Evolutionary conservation across 2,329 filamentous ascomycete genomes (phyloP).

Genomic region (Cadophora gregata): DNA sequence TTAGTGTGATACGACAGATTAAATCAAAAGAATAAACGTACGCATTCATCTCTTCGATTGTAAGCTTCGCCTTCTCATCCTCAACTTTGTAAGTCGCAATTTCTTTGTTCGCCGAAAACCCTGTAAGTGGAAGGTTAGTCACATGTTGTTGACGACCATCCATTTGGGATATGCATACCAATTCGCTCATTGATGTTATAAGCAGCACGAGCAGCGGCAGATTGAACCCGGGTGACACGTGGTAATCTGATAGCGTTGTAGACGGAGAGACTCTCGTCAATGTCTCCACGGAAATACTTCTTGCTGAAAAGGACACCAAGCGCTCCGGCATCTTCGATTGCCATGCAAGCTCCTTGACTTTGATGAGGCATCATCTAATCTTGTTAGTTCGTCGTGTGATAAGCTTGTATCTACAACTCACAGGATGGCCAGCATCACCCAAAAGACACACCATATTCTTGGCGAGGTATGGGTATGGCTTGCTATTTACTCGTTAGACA

Average conservation of each 20-base stretch:
- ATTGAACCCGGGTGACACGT: conserved; percentile 61
- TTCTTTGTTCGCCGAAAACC: conserved; percentile 65
- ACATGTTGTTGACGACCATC: neutral
- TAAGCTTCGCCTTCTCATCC: conserved; percentile 65
- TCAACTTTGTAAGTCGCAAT: conserved; percentile 65
- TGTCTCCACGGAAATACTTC: conserved; percentile 46
- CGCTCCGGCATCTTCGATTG: conserved; percentile 50
- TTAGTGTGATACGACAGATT: neutral
- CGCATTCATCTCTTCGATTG: conserved; percentile 73
- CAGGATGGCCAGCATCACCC: conserved; percentile 70
- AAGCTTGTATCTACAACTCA: neutral
- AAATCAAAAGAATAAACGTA: neutral
- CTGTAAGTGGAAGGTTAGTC: neutral
- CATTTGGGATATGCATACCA: conserved; percentile 43
- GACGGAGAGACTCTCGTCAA: conserved; percentile 53
- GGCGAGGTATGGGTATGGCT: conserved; percentile 62
- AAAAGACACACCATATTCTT: conserved; percentile 61
- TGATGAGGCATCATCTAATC: conserved; percentile 69
- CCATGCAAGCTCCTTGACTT: conserved; percentile 59
- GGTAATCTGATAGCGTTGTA: conserved; percentile 61
- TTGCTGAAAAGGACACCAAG: conserved; percentile 47
- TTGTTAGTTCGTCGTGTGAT: neutral
- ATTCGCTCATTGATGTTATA: conserved; percentile 69
- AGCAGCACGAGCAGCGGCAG: conserved; percentile 61
- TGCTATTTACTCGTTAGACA: neutral